Evolutionary conservation across 1,284 basidiomycete genomes (phyloP).

Genomic region (Rhodotorula sp.): DNA sequence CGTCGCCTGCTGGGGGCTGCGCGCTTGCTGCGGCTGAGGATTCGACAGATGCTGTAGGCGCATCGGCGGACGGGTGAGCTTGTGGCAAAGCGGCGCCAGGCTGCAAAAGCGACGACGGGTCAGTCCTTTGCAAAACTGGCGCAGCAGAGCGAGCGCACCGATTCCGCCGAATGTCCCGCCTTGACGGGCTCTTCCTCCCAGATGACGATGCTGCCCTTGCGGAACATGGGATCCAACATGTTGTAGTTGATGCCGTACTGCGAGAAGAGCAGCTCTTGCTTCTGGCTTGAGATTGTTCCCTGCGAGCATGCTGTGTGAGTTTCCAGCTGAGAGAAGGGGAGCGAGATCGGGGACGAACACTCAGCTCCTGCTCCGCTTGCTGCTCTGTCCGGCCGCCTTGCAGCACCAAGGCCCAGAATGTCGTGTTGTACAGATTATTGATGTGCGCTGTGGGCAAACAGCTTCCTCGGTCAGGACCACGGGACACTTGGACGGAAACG

Average conservation of each 20-base stretch:
- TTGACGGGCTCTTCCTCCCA: constrained; percentile 57
- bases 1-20: constrained; percentile 30
- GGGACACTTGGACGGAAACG: constrained; percentile 11
- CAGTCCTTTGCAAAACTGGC: not conserved
- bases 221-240: constrained; percentile 67
- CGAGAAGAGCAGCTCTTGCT: constrained; percentile 85
- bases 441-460: constrained; percentile 72
- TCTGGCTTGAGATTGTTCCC: constrained; percentile 84
- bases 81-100: not conserved
- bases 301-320: constrained; percentile 47
- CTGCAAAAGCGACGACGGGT: not conserved
- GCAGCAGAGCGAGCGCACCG: not conserved
- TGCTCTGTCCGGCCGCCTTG: constrained; percentile 71
- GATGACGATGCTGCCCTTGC: constrained; percentile 83
- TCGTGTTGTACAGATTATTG: constrained; percentile 96
- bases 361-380: constrained; percentile 77
- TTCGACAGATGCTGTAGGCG: not conserved
- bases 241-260: constrained; percentile 89
- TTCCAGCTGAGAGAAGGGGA: not conserved
- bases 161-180: constrained; percentile 6
- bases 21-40: not conserved
- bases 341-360: constrained; percentile 54
- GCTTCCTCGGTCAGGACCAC: fast-evolving
- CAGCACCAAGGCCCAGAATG: constrained; percentile 90
- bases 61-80: not conserved